Base-by-base conservation (phyloP, 2,329 filamentous ascomycete species). In the Alternaria burnsii region DNA sequence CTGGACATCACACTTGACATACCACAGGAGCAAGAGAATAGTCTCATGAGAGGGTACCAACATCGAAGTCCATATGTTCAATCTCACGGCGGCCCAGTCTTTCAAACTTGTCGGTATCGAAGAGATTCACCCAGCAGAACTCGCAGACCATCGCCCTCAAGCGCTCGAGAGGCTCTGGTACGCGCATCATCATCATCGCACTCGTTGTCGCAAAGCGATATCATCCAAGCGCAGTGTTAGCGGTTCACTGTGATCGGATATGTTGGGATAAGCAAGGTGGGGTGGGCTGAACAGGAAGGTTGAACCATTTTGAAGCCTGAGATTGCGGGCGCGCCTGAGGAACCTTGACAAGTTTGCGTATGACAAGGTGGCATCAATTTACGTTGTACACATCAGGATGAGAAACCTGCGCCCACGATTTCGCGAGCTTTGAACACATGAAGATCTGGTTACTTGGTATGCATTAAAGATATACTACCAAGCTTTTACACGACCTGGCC, bases 121-220 rank as follows among this genome's bases (percentile, higher is more conserved):
- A 48, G 44, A 28, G 3, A 0, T 34, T 24, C 0, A 7, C 3
- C 44, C 44, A 48, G 6, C 44, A 48, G 8, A 1, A 3, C 28
- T 48, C 44, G 44, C 44, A 48, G 5, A 34, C 44, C 28, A 48
- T 20, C 28, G 44, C 18, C 0, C 26, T 18, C 7, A 48, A 28
- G n/a, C 12, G 44, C 44, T 48, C 44, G 7, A 48, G 18, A 18
- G 44, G 12, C 6, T 48, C 44, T 18, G 44, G 44, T 11, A 4
- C 12, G 0, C 28, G 44, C 18, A 3, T 20, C 12, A 48, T 20
- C 12, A 48, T 24, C 4, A 0, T 47, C 18, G 2, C 28, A 0
- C 7, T 11, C 0, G 0, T 1, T 16, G n/a, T 14, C 0, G 3
- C 18, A n/a, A 48, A 0, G 44, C 3, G 28, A 22, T 6, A 0